phyloP scores from a whole-genome alignment of 352 stramenopile genomes.

The Elongisporangium prolatum region DNA sequence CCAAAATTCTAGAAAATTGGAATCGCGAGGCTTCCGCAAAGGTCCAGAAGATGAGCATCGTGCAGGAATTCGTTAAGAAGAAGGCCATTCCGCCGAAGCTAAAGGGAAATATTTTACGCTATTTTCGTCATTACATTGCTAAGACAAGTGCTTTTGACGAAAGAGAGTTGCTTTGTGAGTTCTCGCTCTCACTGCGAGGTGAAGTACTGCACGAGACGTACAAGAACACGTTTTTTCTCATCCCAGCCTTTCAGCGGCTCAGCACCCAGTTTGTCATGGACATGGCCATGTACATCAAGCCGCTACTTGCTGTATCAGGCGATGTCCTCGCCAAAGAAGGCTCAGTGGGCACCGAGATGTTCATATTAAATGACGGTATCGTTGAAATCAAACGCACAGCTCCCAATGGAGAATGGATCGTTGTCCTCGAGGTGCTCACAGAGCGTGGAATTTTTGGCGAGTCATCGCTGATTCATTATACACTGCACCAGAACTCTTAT shows the following conservation, averaged over 20 bases:
- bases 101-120: slow-evolving; percentile 49
- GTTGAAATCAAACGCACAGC: slow-evolving; percentile 64
- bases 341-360: slow-evolving; percentile 76
- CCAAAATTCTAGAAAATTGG: slow-evolving; percentile 79
- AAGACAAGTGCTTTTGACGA: slow-evolving; percentile 76
- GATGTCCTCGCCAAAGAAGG: slow-evolving; percentile 59
- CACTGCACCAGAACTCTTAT: slow-evolving; percentile 72
- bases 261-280: slow-evolving; percentile 80
- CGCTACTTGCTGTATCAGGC: slow-evolving; percentile 60
- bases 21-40: slow-evolving; percentile 54
- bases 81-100: slow-evolving; percentile 50
- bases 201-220: slow-evolving; percentile 78
- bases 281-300: slow-evolving; percentile 86
- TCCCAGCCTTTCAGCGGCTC: slow-evolving; percentile 61
- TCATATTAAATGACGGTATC: slow-evolving; percentile 72
- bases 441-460: slow-evolving; percentile 68
- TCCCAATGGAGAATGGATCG: slow-evolving; percentile 48
- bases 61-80: slow-evolving; percentile 61
- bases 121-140: slow-evolving; percentile 80
- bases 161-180: slow-evolving; percentile 65
- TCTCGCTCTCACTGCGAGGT: slow-evolving; percentile 66
- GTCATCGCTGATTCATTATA: slow-evolving; percentile 67
- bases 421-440: slow-evolving; percentile 72
- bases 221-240: slow-evolving; percentile 67
- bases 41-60: slow-evolving; percentile 52